A percentile compares a stretch with the other conserved stretches of the same genome.
phyloP scores from a whole-genome alignment of 2,329 filamentous ascomycete species.

The Ophiostoma piceae region DNA sequence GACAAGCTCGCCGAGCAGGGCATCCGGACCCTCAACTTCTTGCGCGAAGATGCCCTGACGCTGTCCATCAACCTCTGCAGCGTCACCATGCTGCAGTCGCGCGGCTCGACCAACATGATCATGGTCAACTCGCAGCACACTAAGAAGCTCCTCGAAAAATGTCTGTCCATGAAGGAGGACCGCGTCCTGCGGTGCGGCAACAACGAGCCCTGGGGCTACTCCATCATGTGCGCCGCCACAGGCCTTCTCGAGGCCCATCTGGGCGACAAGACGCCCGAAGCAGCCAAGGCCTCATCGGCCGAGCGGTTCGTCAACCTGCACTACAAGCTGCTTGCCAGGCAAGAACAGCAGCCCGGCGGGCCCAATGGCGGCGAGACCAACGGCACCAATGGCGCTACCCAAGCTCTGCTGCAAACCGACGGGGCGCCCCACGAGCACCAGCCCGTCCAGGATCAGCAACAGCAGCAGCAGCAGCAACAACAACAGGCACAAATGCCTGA shows the following conservation, averaged over 20 bases:
- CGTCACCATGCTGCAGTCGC: conserved; percentile 56
- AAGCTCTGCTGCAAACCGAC: neutral
- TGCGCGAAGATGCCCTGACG: conserved; percentile 55
- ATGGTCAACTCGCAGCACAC: conserved; percentile 58
- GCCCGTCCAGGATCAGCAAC: conserved; percentile 13
- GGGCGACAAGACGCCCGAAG: conserved; percentile 51
- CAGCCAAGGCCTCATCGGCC: conserved; percentile 54
- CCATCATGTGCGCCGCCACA: conserved; percentile 57
- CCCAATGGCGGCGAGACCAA: neutral
- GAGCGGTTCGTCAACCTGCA: conserved; percentile 56
- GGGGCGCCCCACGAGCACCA: neutral
- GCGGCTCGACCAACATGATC: conserved; percentile 55
- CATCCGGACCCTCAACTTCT: conserved; percentile 54
- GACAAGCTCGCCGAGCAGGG: conserved; percentile 56
- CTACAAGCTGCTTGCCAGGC: conserved; percentile 52
- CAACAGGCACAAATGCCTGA: neutral
- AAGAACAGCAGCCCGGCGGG: conserved; percentile 38
- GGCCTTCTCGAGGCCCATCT: conserved; percentile 56
- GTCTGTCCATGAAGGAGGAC: conserved; percentile 56
- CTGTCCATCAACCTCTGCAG: conserved; percentile 58
- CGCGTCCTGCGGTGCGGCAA: conserved; percentile 57
- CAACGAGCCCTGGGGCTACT: conserved; percentile 60
- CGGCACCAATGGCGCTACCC: neutral
- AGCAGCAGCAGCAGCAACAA: neutral
- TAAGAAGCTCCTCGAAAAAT: conserved; percentile 56